These are phyloP conservation scores for Stellera chamaejasme DNA, from an alignment of 345 rosid genomes.

Conservation along the genomic window DNA sequence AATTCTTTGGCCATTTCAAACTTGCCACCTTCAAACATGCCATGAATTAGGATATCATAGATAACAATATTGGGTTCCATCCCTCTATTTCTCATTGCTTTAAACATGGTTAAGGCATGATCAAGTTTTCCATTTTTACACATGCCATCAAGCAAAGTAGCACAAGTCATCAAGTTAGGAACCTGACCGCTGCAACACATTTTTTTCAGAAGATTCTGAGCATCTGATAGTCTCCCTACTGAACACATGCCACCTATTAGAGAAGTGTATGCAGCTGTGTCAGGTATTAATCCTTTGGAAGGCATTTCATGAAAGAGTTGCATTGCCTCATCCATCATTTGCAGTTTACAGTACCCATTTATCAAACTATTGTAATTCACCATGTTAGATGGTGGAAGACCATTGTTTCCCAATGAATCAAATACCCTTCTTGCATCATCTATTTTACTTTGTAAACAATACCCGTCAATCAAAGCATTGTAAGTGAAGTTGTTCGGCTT, in stretches of 20 bases:
- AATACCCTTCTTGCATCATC: not conserved
- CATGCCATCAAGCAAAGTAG: constrained; percentile 6
- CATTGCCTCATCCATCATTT: constrained; percentile 7
- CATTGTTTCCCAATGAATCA: not conserved
- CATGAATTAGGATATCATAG: too few species aligned
- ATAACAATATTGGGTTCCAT: not conserved
- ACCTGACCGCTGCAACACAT: constrained; percentile 5
- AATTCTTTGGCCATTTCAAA: not conserved
- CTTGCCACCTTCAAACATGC: not conserved
- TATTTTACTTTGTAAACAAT: not conserved
- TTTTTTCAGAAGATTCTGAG: not conserved
- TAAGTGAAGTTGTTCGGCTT: constrained; percentile 3
- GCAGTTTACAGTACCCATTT: constrained; percentile 4
- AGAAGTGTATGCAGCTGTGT: constrained; percentile 2
- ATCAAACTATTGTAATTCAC: constrained; percentile 3
- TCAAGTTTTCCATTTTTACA: constrained; percentile 10
- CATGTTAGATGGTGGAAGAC: not conserved
- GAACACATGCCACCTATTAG: constrained; percentile 8
- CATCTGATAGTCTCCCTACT: constrained; percentile 4
- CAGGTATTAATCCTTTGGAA: constrained; percentile 2
- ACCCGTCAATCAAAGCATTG: constrained; percentile 8
- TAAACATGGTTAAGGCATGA: constrained; percentile 1
- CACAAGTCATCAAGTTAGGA: constrained; percentile 4
- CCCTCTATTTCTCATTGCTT: not conserved
- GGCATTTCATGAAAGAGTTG: constrained; percentile 11